Base-by-base conservation (phyloP, 352 stramenopile species). In the Phytophthora sp. region DNA sequence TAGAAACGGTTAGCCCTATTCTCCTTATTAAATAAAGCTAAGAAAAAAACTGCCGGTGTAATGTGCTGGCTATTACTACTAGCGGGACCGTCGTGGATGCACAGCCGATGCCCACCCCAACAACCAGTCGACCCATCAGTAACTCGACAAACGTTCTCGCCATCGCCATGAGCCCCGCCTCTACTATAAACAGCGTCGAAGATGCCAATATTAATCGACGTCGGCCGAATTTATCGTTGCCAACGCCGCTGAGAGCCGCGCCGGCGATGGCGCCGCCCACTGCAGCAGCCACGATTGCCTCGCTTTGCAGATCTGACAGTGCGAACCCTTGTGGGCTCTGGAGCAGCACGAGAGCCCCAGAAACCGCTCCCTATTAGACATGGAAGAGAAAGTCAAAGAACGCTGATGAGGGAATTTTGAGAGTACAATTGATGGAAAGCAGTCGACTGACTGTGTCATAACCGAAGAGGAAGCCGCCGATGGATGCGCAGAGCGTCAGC, bases 401-500 rank as follows among this genome's bases (percentile, higher is more conserved):
- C 27, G 35, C 7, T 31, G 50, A 6, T 27, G n/a, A 12, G 30
- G 27, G 27, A 13, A 12, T 35, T 45, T 44, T 23, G 23, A 36
- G 21, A 31, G 33, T n/a, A n/a, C n/a, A n/a, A n/a, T 5, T 13
- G 61, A 85, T 77, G 60, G 80, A 86, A n/a, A n/a, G n/a, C n/a
- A n/a, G n/a, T n/a, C n/a, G 47, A 66, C 60, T 16, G 6, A 85
- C 76, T 38, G 86, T 94, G 71, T 94, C 86, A 73, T 94, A 94
- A 46, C 82, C 86, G 55, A 94, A 94, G 56, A 94, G 79, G 68
- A 94, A 94, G 59, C 85, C 85, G 35, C 85, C 83, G 62, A 91
- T 84, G 18, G 85, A 88, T 9, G 85, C 80, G 62, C 80, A 89
- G 62, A 76, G 64, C 44, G 81, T 94, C 30, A 94, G 73, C 20